phyloP scores from a whole-genome alignment of 371 early-diverging fungal genomes.

The Blastocladiella emersonii region DNA sequence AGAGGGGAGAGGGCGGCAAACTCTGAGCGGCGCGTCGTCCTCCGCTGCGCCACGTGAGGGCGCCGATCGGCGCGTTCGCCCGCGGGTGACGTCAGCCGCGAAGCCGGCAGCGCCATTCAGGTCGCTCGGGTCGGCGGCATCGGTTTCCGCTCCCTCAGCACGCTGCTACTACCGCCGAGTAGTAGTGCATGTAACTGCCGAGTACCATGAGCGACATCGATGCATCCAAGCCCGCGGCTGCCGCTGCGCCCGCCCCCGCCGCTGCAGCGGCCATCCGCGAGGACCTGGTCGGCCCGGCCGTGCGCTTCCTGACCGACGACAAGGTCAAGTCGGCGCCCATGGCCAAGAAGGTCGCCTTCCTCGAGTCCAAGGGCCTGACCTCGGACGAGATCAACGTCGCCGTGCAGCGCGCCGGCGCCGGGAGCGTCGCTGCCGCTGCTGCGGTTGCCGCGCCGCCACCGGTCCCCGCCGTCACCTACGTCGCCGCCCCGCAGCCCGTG shows the following conservation, averaged over 20 bases:
- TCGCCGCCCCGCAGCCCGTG: background rate
- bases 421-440: background rate
- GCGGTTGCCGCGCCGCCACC: constrained; percentile 8
- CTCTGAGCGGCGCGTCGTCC: constrained; percentile 14
- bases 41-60: background rate
- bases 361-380: constrained; percentile 88
- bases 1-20: no score
- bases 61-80: no score
- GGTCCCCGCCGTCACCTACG: background rate
- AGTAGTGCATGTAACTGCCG: no score
- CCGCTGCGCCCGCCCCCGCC: no score
- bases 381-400: constrained; percentile 86
- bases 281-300: constrained; percentile 72
- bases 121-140: no score
- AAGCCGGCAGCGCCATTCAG: no score
- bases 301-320: constrained; percentile 81
- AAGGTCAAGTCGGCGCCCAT: constrained; percentile 77
- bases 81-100: no score
- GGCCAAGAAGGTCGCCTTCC: constrained; percentile 79
- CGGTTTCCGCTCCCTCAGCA: no score
- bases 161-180: no score
- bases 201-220: no score
- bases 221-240: no score
- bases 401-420: constrained; percentile 34
- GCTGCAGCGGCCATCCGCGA: constrained; percentile 29